Base-by-base conservation (phyloP, 202 grass and related monocot genomes). In the Schoenoplectus tabernaemontani region DNA sequence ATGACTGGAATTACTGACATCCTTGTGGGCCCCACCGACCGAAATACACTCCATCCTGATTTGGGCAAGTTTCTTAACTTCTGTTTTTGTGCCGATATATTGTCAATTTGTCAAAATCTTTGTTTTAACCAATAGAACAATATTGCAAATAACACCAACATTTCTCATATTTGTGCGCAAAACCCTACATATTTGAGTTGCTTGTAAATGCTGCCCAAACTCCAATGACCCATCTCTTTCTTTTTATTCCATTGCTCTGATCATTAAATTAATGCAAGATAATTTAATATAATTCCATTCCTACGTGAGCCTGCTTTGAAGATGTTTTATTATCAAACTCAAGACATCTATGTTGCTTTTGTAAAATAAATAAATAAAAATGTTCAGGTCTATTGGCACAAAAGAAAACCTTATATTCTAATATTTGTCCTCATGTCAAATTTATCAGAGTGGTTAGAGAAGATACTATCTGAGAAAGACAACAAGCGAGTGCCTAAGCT, bases 1-100 rank as follows among this genome's bases (percentile, higher is more conserved):
- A 99, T 99, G 96, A 99, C 92, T 54, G 96, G 90, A 3, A 85
- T 99, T 38, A 99, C 88, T 64, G 38, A 96, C 82, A 96, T 99
- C 80, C 81, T 99, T 80, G 83, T 99, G 82, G 96, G 92, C 81
- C 78, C 82, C 38, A 59, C 80, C 10, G 74, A 98, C 87, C 81
- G 85, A 38, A 82, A 85, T 42, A 93, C 96, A 26, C 92, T 99
- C 81, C 88, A 93, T 67, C 96, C 90, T 69, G 92, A 99, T 82
- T 32, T 89, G 57, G 88, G 96, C 88, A 88, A 89, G 78, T 67
- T 83, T 22, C 11, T 59, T 38, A 38, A 30, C n/a, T 61, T 20
- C 33, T 56, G 11, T 12, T 19, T 5, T 73, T 73, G 36, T 56
- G 1, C 8, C 17, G 0, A 15, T 61, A 44, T 42, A 44, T 26